Evolutionary conservation across 352 stramenopile species (phyloP).

Genomic region (Phytophthora pinifolia): DNA sequence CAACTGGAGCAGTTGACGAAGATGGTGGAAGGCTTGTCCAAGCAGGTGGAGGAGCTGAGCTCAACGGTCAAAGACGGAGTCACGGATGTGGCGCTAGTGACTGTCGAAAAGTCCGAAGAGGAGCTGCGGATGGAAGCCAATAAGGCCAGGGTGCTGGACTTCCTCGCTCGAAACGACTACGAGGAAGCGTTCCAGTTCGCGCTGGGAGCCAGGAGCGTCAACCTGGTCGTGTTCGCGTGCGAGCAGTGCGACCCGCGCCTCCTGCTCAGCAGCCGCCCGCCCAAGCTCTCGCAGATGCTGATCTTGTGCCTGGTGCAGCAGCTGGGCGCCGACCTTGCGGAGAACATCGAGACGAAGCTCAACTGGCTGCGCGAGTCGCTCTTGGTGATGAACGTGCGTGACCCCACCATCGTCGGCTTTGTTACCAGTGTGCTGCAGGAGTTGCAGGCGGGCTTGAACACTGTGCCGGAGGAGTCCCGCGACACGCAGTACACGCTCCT

Average conservation of each 20-base stretch:
- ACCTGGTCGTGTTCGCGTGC: slow-evolving; percentile 70
- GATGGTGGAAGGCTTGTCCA: slow-evolving; percentile 56
- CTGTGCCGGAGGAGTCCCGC: slow-evolving; percentile 52
- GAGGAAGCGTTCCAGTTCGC: slow-evolving; percentile 85
- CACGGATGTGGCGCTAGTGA: slow-evolving; percentile 13
- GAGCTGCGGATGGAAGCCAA: slow-evolving; percentile 60
- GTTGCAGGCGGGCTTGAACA: slow-evolving; percentile 61
- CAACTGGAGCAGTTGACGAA: slow-evolving; percentile 71
- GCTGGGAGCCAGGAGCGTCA: slow-evolving; percentile 74
- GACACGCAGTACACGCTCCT: slow-evolving; percentile 86
- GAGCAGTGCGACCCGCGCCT: slow-evolving; percentile 63
- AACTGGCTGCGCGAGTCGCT: slow-evolving; percentile 80
- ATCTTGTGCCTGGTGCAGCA: slow-evolving; percentile 86
- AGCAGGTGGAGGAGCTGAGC: slow-evolving; percentile 63
- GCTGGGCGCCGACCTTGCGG: slow-evolving; percentile 64
- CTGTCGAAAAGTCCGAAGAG: slow-evolving; percentile 39
- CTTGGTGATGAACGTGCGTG: slow-evolving; percentile 77
- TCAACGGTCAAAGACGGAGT: slow-evolving; percentile 30
- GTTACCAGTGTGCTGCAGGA: slow-evolving; percentile 80
- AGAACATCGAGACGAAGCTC: slow-evolving; percentile 71
- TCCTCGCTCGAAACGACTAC: slow-evolving; percentile 55
- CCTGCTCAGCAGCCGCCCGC: slow-evolving; percentile 62
- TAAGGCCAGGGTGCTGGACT: slow-evolving; percentile 52
- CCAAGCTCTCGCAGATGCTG: slow-evolving; percentile 84
- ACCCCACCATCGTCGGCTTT: slow-evolving; percentile 74